A percentile compares a stretch with the other conserved stretches of the same genome.
Evolutionary conservation across 2,329 filamentous ascomycete species (phyloP).

Genomic region (Lojkania enalia): DNA sequence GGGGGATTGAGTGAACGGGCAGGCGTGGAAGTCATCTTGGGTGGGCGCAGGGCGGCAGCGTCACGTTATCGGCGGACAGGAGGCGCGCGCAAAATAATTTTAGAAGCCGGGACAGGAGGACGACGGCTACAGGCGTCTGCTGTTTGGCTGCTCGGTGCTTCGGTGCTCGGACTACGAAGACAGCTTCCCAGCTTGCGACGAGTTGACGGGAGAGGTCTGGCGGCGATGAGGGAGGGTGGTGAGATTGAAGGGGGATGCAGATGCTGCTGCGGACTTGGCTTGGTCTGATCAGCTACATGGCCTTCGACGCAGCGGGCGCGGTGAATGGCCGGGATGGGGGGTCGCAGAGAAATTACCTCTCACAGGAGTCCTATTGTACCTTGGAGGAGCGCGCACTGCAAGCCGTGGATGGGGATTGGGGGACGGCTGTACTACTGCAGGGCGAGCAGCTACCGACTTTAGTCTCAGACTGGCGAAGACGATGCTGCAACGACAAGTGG

Average conservation of each 20-base stretch:
- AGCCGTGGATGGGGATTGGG: not conserved
- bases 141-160: too few species aligned
- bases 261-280: constrained; percentile 13
- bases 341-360: constrained; percentile 8
- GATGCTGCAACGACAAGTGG: not conserved
- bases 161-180: constrained; percentile 6
- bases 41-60: constrained; percentile 23
- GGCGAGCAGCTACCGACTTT: constrained; percentile 4
- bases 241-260: constrained; percentile 27
- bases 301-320: not conserved
- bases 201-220: not conserved
- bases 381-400: constrained; percentile 1
- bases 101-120: constrained; percentile 22
- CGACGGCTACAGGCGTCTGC: too few species aligned
- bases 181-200: constrained; percentile 4
- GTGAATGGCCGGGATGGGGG: constrained; percentile 8
- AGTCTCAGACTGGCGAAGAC: constrained; percentile 2
- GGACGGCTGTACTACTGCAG: constrained; percentile 9
- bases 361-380: not conserved
- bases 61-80: constrained; percentile 24
- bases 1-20: constrained; percentile 19
- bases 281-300: constrained; percentile 1
- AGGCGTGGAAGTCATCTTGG: constrained; percentile 33
- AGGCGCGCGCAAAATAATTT: constrained; percentile 12
- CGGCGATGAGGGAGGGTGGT: constrained; percentile 2